phyloP scores from a whole-genome alignment of 768 basidiomycete species.

The Hirschioporus abietinus region DNA sequence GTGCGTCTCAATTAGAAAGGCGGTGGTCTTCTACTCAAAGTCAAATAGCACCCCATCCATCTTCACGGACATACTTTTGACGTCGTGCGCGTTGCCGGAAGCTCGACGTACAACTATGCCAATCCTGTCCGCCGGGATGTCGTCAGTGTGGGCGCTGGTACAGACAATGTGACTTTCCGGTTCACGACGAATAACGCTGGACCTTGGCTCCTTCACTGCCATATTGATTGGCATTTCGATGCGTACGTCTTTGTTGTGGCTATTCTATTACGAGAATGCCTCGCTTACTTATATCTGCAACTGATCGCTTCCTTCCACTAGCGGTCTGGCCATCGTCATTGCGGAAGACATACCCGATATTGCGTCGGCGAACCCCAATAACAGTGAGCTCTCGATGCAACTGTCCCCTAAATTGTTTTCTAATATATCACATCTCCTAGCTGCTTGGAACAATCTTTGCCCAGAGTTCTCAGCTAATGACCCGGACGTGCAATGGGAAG shows the following conservation, averaged over 20 bases:
- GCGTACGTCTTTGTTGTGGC: constrained; percentile 25
- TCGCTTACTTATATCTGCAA: constrained; percentile 25
- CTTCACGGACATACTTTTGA: constrained; percentile 10
- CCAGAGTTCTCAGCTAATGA: neutral
- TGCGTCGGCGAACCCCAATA: constrained; percentile 14
- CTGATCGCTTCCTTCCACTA: constrained; percentile 18
- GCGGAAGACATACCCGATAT: constrained; percentile 27
- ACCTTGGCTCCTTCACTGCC: constrained; percentile 25
- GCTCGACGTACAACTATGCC: constrained; percentile 4
- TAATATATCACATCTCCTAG: neutral
- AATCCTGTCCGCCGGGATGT: constrained; percentile 6
- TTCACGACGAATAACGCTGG: constrained; percentile 9
- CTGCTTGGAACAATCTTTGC: constrained; percentile 3
- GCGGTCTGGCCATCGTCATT: constrained; percentile 34
- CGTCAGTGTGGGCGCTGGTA: constrained; percentile 8
- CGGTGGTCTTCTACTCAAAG: too few species aligned
- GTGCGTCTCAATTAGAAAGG: constrained; percentile 2
- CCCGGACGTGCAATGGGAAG: neutral
- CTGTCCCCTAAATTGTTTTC: neutral
- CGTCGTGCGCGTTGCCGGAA: constrained; percentile 2
- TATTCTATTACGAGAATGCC: constrained; percentile 10
- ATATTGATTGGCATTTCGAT: constrained; percentile 41
- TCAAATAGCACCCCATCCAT: constrained; percentile 8
- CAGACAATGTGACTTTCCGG: constrained; percentile 8
- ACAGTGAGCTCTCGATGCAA: constrained; percentile 16